Evolutionary conservation across 2,329 filamentous ascomycete genomes (phyloP), one percentile per base, ranked within the genome.

Genomic region (Talaromyces verruculosus): DNA sequence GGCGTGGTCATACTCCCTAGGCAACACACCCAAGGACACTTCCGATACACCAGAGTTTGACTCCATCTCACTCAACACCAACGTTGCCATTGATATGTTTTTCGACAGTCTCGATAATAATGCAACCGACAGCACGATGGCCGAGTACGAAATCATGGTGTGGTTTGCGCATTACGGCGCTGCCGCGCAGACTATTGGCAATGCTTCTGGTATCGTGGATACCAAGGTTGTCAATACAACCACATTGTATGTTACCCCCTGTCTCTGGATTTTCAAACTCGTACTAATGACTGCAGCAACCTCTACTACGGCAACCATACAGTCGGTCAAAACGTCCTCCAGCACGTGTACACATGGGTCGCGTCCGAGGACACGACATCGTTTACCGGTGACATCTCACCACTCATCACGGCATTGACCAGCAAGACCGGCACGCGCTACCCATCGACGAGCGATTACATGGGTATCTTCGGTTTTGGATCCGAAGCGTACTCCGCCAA

Each of bases 51-150:
- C 72, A 0, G 71, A 72, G 0, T 73, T 85, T 13, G 71, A 67
- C 2, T 67, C 73, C 0, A 73, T 75, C n/a, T 67, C 71, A 0
- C 73, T 85, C 66, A 84, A 85, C 69, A 76, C 83, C 73, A 87
- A 87, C 77, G 84, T 87, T 39, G 84, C 84, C 41, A 77, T 87
- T 67, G 85, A 87, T 76, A 84, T 87, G 80, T 87, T 87, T 74
- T 74, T 87, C 63, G 84, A 86, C 68, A 72, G 70, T 30, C 78
- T 84, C 71, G 72, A 79, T 63, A 70, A 68, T 0, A 79, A 72
- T 0, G 76, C 85, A 0, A 66, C 72, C 51, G 73, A 82, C 72
- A 82, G 78, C 49, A 72, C 72, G 2, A 25, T 69, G 6, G 75
- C 79, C 37, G 69, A 71, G 22, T 83, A 81, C 75, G 85, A 87